phyloP scores from a whole-genome alignment of 2,329 filamentous ascomycete genomes.

The Ophiostoma sp. region DNA sequence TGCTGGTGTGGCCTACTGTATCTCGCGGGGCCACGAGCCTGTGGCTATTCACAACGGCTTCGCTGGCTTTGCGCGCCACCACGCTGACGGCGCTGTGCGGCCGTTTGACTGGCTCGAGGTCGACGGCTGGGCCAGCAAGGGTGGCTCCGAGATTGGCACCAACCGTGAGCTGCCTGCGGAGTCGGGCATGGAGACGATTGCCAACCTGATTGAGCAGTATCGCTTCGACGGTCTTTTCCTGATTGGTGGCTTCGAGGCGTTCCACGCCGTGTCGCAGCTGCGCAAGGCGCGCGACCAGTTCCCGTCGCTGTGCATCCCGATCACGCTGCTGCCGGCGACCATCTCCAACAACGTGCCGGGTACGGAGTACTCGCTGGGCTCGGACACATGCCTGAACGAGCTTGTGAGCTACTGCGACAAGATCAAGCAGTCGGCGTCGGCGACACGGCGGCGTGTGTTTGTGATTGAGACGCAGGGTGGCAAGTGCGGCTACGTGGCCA shows the following conservation, averaged over 20 bases:
- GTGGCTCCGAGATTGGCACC: conserved; percentile 95
- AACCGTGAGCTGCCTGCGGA: conserved; percentile 89
- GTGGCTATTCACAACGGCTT: conserved; percentile 96
- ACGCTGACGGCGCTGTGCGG: conserved; percentile 79
- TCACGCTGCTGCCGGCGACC: conserved; percentile 87
- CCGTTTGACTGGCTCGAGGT: conserved; percentile 90
- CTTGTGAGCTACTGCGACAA: conserved; percentile 93
- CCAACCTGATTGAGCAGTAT: conserved; percentile 77
- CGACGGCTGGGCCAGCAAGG: conserved; percentile 91
- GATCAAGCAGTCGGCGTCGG: conserved; percentile 93
- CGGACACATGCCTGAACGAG: conserved; percentile 93
- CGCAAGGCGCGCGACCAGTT: conserved; percentile 73
- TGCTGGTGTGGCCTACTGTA: conserved; percentile 86
- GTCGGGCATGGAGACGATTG: conserved; percentile 74
- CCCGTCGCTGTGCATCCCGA: conserved; percentile 84
- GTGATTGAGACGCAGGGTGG: conserved; percentile 98
- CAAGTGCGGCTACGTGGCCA: conserved; percentile 87
- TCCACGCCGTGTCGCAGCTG: conserved; percentile 83
- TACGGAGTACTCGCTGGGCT: conserved; percentile 93
- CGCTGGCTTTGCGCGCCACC: conserved; percentile 85
- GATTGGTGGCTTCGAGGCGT: conserved; percentile 93
- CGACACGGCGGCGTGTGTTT: conserved; percentile 87
- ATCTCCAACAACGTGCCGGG: conserved; percentile 98
- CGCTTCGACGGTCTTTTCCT: conserved; percentile 88
- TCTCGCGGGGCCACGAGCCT: conserved; percentile 86